These are phyloP conservation scores for Cercospora zeina DNA, from an alignment of 2,329 filamentous ascomycete genomes.

Conservation along the genomic window DNA sequence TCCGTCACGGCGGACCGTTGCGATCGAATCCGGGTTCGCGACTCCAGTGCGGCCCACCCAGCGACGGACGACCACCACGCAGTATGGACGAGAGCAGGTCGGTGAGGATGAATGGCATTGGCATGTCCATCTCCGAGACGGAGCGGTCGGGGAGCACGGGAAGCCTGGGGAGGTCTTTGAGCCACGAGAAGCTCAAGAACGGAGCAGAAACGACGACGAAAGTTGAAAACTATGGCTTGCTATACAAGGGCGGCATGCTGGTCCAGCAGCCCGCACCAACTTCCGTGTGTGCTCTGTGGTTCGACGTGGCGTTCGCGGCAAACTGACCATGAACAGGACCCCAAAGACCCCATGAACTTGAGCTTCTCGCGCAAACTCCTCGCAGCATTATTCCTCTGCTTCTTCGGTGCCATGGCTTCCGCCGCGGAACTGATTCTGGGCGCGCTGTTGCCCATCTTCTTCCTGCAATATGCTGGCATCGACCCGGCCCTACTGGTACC, in stretches of 20 bases:
- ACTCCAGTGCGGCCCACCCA: conserved; percentile 14
- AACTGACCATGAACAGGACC: conserved; percentile 19
- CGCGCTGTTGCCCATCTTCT: conserved; percentile 38
- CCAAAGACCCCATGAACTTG: conserved; percentile 29
- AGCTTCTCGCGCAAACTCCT: conserved; percentile 21
- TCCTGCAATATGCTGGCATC: conserved; percentile 34
- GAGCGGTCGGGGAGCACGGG: not conserved
- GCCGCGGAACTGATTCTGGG: conserved; percentile 38
- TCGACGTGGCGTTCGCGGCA: not conserved
- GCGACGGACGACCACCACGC: conserved; percentile 2
- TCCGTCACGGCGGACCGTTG: conserved; percentile 15
- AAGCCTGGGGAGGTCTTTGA: conserved; percentile 4
- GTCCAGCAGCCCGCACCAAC: conserved; percentile 24
- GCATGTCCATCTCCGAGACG: conserved; percentile 11
- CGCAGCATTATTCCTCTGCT: conserved; percentile 27
- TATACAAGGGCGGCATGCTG: conserved; percentile 20
- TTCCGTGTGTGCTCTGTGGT: conserved; percentile 13
- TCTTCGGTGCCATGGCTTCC: conserved; percentile 34
- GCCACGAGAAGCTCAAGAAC: conserved; percentile 20
- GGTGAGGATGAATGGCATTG: not conserved
- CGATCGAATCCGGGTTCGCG: conserved; percentile 10
- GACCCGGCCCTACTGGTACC: conserved; percentile 23
- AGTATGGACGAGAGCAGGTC: conserved; percentile 7
- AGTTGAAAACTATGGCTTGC: conserved; percentile 22
- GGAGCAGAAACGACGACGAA: conserved; percentile 10